Evolutionary conservation across 2,329 filamentous ascomycete genomes (phyloP).

Genomic region (Colletotrichum sojae): DNA sequence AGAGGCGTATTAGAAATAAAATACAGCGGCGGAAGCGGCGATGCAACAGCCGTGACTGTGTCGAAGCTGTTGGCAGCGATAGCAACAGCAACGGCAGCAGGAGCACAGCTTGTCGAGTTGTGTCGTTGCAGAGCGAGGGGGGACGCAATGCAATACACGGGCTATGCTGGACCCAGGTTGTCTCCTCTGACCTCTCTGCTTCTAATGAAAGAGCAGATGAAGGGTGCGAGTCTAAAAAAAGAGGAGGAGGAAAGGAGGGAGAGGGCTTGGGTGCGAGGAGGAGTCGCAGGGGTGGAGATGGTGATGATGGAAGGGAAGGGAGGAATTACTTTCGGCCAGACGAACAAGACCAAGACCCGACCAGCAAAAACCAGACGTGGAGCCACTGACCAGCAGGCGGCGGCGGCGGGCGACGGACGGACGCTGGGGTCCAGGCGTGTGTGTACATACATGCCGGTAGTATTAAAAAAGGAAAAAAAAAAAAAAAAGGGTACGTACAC

Average conservation of each 20-base stretch:
- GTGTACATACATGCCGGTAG: too few species aligned
- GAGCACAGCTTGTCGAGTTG: slow-evolving; percentile 33
- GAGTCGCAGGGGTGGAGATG: slow-evolving; percentile 40
- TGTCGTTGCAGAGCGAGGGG: slow-evolving; percentile 24
- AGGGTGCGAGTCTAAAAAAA: slow-evolving; percentile 29
- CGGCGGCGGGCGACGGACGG: slow-evolving; percentile 11
- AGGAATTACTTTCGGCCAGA: slow-evolving; percentile 34
- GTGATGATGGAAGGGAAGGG: slow-evolving; percentile 41
- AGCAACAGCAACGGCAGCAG: slow-evolving; percentile 19
- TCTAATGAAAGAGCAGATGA: slow-evolving; percentile 44
- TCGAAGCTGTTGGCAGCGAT: background rate
- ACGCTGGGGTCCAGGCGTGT: slow-evolving; percentile 9
- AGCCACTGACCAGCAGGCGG: background rate
- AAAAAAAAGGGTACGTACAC: too few species aligned
- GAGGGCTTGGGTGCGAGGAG: slow-evolving; percentile 37
- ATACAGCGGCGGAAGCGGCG: slow-evolving; percentile 28
- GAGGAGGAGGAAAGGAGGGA: slow-evolving; percentile 35
- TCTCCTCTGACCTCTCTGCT: slow-evolving; percentile 41
- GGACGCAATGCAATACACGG: slow-evolving; percentile 31
- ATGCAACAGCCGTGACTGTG: slow-evolving; percentile 6
- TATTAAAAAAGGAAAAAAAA: too few species aligned
- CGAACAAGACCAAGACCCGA: slow-evolving; percentile 20
- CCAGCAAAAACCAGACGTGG: background rate
- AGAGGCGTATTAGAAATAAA: slow-evolving; percentile 40
- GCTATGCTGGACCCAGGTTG: slow-evolving; percentile 30